A percentile compares a stretch with the other conserved stretches of the same genome.
Evolutionary conservation across 2,329 filamentous ascomycete species (phyloP).

Genomic region (Colletotrichum sp.): DNA sequence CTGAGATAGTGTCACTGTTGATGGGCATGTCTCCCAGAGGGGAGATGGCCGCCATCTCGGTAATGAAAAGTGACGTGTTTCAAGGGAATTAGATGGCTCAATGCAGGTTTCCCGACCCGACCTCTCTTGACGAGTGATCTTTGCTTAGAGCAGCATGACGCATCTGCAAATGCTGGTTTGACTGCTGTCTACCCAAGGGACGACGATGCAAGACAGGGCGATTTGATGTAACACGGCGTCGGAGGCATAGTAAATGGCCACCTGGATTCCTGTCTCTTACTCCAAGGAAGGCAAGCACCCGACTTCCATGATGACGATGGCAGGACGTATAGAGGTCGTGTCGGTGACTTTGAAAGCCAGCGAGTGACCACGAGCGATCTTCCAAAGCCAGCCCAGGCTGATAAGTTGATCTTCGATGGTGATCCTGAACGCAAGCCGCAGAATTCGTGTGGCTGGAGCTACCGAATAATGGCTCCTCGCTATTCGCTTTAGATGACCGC

Average conservation of each 20-base stretch:
- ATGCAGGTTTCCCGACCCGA: background rate
- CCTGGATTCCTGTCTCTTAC: background rate
- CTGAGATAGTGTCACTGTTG: background rate
- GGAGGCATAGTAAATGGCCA: background rate
- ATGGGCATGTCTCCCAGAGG: background rate
- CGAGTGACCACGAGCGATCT: background rate
- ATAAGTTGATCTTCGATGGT: background rate
- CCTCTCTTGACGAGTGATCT: background rate
- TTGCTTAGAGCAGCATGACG: background rate
- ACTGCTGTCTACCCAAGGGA: background rate
- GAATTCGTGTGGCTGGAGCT: background rate
- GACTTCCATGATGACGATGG: background rate
- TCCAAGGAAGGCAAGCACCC: background rate
- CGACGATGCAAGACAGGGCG: background rate
- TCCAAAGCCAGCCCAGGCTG: background rate
- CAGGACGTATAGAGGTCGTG: background rate
- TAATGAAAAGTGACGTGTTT: background rate
- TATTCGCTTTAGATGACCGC: slow-evolving; percentile 15
- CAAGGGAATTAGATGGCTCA: background rate
- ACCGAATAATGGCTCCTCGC: background rate
- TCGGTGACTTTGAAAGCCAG: background rate
- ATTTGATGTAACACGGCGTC: background rate
- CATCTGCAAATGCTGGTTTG: slow-evolving; percentile 5
- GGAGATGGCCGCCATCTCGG: background rate
- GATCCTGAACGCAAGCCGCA: background rate